Evolutionary conservation across 129 eudicot species (phyloP).

Genomic region (Dittrichia graveolens): DNA sequence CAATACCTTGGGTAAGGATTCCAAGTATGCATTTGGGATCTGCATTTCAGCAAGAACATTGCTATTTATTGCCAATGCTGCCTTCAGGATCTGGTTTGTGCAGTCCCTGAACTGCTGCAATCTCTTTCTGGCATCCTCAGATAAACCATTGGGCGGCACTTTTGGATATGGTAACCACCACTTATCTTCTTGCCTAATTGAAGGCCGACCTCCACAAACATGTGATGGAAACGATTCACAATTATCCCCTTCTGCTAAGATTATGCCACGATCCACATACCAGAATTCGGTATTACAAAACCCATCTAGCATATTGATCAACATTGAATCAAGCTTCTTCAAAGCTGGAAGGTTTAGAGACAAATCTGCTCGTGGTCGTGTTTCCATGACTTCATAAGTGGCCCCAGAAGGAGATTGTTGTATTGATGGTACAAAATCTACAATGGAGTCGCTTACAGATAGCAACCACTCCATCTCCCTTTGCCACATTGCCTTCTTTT

Average conservation of each 20-base stretch:
- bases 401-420: conserved; percentile 75
- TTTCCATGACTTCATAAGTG: conserved; percentile 73
- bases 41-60: conserved; percentile 86
- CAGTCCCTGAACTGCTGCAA: conserved; percentile 78
- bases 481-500: conserved; percentile 80
- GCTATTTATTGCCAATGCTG: conserved; percentile 73
- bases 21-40: conserved; percentile 67
- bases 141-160: conserved; percentile 69
- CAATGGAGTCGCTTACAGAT: conserved; percentile 71
- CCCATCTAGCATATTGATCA: conserved; percentile 65
- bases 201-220: conserved; percentile 53
- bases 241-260: conserved; percentile 43
- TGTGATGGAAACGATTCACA: conserved; percentile 41
- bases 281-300: conserved; percentile 71
- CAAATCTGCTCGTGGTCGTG: conserved; percentile 69
- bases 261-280: conserved; percentile 74
- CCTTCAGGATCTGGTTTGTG: conserved; percentile 79
- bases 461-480: conserved; percentile 84
- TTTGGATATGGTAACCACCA: conserved; percentile 89
- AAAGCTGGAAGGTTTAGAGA: conserved; percentile 69
- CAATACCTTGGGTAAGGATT: conserved; percentile 68
- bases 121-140: conserved; percentile 67
- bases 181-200: conserved; percentile 78
- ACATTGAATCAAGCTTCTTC: conserved; percentile 75
- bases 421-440: conserved; percentile 70